These are phyloP conservation scores for Quercus variabilis DNA, from an alignment of 306 rosid species.

Conservation along the genomic window DNA sequence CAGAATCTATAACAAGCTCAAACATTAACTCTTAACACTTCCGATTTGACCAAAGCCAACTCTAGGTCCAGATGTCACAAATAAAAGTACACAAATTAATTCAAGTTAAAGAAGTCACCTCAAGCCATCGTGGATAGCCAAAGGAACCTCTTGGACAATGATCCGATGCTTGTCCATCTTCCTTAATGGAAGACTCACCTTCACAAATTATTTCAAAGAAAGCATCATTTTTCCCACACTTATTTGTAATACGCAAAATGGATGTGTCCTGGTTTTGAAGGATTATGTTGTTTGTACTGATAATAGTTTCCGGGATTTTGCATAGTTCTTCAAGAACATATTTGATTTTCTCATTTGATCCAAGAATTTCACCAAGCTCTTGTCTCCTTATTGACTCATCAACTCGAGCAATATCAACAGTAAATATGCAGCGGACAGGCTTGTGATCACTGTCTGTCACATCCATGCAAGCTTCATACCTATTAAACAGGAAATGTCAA, in stretches of 20 bases:
- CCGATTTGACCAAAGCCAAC: no score
- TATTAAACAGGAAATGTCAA: conserved; percentile 30
- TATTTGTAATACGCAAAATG: conserved; percentile 85
- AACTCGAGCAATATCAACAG: conserved; percentile 80
- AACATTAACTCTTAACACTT: no score
- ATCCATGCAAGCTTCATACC: conserved; percentile 98
- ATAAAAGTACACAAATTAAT: neutral
- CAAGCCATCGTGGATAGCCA: conserved; percentile 96
- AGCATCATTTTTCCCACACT: conserved; percentile 56
- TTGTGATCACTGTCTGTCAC: conserved; percentile 98
- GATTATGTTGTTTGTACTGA: conserved; percentile 92
- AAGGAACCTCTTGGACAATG: conserved; percentile 67
- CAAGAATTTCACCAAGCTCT: conserved; percentile 75
- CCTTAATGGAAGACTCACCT: conserved; percentile 61
- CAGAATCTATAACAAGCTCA: no score
- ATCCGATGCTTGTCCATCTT: conserved; percentile 52
- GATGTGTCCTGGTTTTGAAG: conserved; percentile 86
- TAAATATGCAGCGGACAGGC: conserved; percentile 90
- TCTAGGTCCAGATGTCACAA: no score
- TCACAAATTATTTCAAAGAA: conserved; percentile 72
- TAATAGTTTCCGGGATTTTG: conserved; percentile 87
- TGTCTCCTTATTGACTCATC: conserved; percentile 91
- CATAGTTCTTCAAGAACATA: conserved; percentile 43
- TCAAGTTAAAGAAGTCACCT: conserved; percentile 57
- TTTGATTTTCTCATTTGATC: conserved; percentile 65